Evolutionary conservation across 768 basidiomycete species (phyloP), one percentile per base, ranked within the genome.

Genomic region (Mycena filopes): DNA sequence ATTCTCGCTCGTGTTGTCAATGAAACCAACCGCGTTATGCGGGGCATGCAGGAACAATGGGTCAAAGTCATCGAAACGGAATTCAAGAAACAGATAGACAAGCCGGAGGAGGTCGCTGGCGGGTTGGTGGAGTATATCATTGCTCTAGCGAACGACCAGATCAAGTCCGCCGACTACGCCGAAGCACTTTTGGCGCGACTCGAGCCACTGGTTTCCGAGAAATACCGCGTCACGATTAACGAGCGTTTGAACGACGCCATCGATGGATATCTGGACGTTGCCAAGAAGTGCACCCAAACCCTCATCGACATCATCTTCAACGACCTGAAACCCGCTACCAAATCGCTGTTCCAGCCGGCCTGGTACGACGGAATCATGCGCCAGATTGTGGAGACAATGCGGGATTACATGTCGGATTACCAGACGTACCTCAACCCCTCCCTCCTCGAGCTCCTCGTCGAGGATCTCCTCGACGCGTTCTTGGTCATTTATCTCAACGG

Each of bases 191-290:
- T 93, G 25, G 88, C 84, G 12, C 89, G 97, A 29, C 80, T 99
- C 26, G 97, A 99, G 78, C 89, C 92, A 2, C 87, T 98, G 50
- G 96, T 99, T 6, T 95, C 93, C 11, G 91, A 93, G 73, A 99
- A 98, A 79, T 99, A 99, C 77, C 84, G 91, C 46, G 83, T 80
- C 16, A 83, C 87, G 7, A 97, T 99, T 72, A 89, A 87, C 69
- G 94, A 95, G 72, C 86, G 89, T 46, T 82, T 99, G 55, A 98
- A 98, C 80, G 93, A 97, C 68, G 96, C 96, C 36, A 98, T 99
- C 70, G 97, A 99, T 75, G 98, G 98, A 4, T 99, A 96, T 77
- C 87, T 99, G 67, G 98, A 99, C 77, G 95, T 99, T 41, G 96
- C 96, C 55, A 99, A 99, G 83, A 94, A 94, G 76, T 99, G 96